phyloP scores from a whole-genome alignment of 306 rosid species.

The Cyclanthera cordifolia region DNA sequence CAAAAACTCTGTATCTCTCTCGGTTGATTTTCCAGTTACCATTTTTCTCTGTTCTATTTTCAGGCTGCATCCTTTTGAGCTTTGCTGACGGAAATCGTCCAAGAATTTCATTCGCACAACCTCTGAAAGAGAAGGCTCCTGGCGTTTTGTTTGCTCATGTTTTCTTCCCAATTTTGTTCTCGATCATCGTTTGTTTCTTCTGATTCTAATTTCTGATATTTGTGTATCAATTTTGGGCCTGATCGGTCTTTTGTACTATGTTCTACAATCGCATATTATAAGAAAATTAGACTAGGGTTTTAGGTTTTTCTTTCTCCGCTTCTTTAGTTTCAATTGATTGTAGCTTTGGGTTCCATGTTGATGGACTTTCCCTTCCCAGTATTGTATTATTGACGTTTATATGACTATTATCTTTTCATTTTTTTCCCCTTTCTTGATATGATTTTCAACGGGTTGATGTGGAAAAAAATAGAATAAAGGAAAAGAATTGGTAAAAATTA shows the following conservation, averaged over 20 bases:
- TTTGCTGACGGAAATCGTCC: not conserved
- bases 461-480: not conserved
- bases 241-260: conserved; percentile 15
- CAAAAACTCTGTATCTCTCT: not conserved
- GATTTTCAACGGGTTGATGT: conserved; percentile 2
- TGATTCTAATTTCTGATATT: conserved; percentile 1
- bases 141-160: not conserved
- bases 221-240: conserved; percentile 11
- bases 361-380: conserved; percentile 16
- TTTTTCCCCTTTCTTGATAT: conserved; percentile 5
- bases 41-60: not conserved
- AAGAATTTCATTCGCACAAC: conserved; percentile 2
- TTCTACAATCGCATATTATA: not conserved
- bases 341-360: conserved; percentile 15
- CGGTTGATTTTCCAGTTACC: too few relatives aligned
- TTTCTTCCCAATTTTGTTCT: not conserved
- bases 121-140: not conserved
- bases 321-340: conserved; percentile 10
- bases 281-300: conserved; percentile 13
- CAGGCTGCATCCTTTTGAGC: not conserved
- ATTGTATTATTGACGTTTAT: conserved; percentile 17
- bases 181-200: conserved; percentile 5
- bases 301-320: not conserved
- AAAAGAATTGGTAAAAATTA: not conserved
- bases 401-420: conserved; percentile 6